A percentile compares a stretch with the other conserved stretches of the same genome.
These are phyloP conservation scores for Ustilago nuda DNA, from an alignment of 1,284 basidiomycete genomes.

Conservation along the genomic window DNA sequence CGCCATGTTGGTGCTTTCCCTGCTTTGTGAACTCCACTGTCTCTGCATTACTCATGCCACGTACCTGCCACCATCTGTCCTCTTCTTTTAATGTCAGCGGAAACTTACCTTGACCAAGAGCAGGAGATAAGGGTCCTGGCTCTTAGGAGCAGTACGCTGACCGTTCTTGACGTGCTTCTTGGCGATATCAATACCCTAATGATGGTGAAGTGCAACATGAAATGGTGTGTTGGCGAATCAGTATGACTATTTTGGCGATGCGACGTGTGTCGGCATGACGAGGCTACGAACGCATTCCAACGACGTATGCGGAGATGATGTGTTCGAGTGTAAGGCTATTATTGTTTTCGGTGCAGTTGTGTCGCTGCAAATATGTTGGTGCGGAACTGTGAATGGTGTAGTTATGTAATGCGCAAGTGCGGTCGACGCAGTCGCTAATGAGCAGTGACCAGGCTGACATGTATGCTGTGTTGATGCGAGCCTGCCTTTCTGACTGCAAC, in stretches of 20 bases:
- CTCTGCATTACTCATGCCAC: background rate
- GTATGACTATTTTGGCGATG: conserved; percentile 13
- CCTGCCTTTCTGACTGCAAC: too few relatives aligned
- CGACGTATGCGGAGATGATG: background rate
- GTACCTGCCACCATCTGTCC: conserved; percentile 3
- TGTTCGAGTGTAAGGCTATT: background rate
- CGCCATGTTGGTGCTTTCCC: background rate
- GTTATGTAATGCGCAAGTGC: too few relatives aligned
- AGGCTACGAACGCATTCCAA: conserved; percentile 13
- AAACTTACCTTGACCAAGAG: conserved; percentile 91
- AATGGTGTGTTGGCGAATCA: conserved; percentile 13
- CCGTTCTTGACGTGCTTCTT: conserved; percentile 99
- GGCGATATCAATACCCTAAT: conserved; percentile 95
- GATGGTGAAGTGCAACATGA: conserved; percentile 75
- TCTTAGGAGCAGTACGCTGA: conserved; percentile 91
- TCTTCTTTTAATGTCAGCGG: background rate
- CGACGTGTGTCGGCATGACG: background rate
- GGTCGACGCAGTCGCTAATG: too few relatives aligned
- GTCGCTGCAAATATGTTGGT: background rate
- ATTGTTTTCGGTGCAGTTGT: too few relatives aligned
- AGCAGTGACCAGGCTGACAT: too few relatives aligned
- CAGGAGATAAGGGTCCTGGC: conserved; percentile 98
- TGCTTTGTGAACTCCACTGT: background rate
- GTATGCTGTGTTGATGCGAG: too few relatives aligned
- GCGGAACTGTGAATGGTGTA: too few relatives aligned